phyloP scores from a whole-genome alignment of 345 rosid genomes.

The Lepidium sativum region DNA sequence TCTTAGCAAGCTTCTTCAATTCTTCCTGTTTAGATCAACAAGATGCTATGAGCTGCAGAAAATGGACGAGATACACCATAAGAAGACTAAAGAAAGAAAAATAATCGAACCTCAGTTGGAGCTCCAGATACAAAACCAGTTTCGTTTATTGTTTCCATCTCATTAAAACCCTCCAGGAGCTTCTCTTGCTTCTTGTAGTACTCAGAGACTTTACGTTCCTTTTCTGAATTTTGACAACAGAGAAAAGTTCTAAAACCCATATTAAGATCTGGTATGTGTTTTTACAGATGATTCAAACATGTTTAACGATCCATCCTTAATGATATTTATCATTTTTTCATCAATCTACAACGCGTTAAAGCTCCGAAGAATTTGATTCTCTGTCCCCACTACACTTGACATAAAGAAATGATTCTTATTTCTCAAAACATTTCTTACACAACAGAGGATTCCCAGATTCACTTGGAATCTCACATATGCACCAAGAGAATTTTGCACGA shows the following conservation, averaged over 20 bases:
- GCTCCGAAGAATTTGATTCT: slow-evolving; percentile 8
- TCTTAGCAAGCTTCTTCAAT: slow-evolving; percentile 53
- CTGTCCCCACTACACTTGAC: not conserved
- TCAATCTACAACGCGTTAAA: slow-evolving; percentile 8
- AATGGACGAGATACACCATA: not conserved
- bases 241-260: slow-evolving; percentile 1
- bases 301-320: not conserved
- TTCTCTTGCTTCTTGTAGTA: slow-evolving; percentile 76
- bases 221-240: slow-evolving; percentile 29
- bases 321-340: not conserved
- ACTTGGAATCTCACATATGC: not conserved
- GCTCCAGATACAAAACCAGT: slow-evolving; percentile 40
- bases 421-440: not conserved
- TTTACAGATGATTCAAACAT: not conserved
- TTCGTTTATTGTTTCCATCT: slow-evolving; percentile 62
- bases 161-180: slow-evolving; percentile 65
- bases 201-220: slow-evolving; percentile 58
- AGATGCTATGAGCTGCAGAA: not conserved
- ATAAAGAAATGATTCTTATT: not conserved
- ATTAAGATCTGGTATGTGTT: not conserved
- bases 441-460: slow-evolving; percentile 1
- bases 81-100: not conserved
- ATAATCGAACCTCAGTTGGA: slow-evolving; percentile 52
- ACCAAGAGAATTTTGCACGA: not conserved
- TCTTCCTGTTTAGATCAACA: slow-evolving; percentile 44